phyloP scores from a whole-genome alignment of 1,139 yeast species.

The Yamadazyma diddensiae region DNA sequence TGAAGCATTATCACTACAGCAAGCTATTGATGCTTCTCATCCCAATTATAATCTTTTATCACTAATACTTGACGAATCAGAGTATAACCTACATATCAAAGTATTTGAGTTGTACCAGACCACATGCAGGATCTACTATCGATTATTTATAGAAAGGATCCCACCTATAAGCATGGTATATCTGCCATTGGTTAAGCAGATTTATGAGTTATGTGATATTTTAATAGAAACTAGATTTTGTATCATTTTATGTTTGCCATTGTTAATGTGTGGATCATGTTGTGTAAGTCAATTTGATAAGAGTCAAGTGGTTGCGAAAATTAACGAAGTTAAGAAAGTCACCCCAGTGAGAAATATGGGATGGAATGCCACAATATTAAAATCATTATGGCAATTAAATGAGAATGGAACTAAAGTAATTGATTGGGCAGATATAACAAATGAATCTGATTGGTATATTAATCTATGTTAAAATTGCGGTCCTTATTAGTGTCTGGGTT shows the following conservation, averaged over 20 bases:
- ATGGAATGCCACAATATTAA: slow-evolving; percentile 16
- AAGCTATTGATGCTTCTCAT: slow-evolving; percentile 4
- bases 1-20: slow-evolving; percentile 5
- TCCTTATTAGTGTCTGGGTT: no score
- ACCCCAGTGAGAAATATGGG: slow-evolving; percentile 22
- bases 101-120: slow-evolving; percentile 7
- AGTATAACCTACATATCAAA: slow-evolving; percentile 3
- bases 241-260: slow-evolving; percentile 14
- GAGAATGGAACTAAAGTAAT: slow-evolving; percentile 19
- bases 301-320: slow-evolving; percentile 7
- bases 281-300: slow-evolving; percentile 21
- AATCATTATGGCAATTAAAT: slow-evolving; percentile 25
- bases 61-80: slow-evolving; percentile 4
- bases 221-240: slow-evolving; percentile 9
- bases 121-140: slow-evolving; percentile 8
- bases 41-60: slow-evolving; percentile 10
- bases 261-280: slow-evolving; percentile 26
- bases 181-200: slow-evolving; percentile 8
- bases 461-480: slow-evolving; percentile 17
- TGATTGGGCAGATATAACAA: slow-evolving; percentile 28
- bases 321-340: slow-evolving; percentile 11
- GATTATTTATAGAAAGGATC: slow-evolving; percentile 8
- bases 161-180: slow-evolving; percentile 8
- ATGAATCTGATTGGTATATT: slow-evolving; percentile 24
- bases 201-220: slow-evolving; percentile 8